These are phyloP conservation scores for Kalanchoe fedtschenkoi DNA, from an alignment of 164 flowering plant genomes.

Conservation along the genomic window DNA sequence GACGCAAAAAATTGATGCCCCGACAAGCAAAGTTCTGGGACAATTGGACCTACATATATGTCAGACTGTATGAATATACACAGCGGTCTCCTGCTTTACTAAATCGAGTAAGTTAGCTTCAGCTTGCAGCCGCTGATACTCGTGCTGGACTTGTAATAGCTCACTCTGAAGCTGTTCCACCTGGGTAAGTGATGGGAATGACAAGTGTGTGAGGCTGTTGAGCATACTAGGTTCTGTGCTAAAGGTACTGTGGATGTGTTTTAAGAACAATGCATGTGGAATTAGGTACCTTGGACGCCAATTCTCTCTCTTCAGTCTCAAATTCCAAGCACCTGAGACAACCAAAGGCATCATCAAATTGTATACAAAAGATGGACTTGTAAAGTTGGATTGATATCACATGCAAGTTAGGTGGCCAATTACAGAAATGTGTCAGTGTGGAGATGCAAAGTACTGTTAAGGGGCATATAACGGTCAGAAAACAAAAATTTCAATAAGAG, in stretches of 20 bases:
- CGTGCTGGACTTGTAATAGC: not conserved
- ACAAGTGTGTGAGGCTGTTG: not conserved
- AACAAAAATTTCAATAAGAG: no score
- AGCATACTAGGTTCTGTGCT: not conserved
- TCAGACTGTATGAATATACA: not conserved
- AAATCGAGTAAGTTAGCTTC: not conserved
- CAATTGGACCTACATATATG: not conserved
- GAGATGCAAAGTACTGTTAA: not conserved
- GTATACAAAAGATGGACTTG: not conserved
- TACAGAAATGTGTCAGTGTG: not conserved
- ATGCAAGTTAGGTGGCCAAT: not conserved
- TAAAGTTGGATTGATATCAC: not conserved
- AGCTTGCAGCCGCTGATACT: not conserved
- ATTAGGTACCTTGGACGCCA: slow-evolving; percentile 43
- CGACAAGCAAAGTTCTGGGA: not conserved
- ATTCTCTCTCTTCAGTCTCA: slow-evolving; percentile 45
- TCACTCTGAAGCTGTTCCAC: slow-evolving; percentile 1
- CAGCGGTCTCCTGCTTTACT: not conserved
- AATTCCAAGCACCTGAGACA: slow-evolving; percentile 45
- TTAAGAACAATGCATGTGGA: not conserved
- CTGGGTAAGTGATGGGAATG: not conserved
- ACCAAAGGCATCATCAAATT: not conserved
- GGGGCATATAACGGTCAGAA: not conserved
- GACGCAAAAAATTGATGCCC: not conserved
- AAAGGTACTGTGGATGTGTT: not conserved